phyloP scores from a whole-genome alignment of 1,139 yeast species.

The Nakaseomyces uthaithaninus region DNA sequence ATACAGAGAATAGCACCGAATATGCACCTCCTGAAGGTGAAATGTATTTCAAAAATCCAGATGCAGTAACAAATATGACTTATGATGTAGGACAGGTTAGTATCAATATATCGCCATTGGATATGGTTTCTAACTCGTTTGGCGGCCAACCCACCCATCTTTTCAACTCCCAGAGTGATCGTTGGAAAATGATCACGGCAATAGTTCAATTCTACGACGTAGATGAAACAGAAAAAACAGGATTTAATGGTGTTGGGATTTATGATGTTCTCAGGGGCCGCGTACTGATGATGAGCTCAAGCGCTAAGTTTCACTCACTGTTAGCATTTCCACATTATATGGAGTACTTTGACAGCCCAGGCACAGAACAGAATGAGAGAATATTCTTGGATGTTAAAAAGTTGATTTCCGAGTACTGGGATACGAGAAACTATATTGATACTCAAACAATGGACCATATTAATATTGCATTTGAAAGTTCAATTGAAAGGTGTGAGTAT shows the following conservation, averaged over 20 bases:
- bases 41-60: constrained; percentile 19
- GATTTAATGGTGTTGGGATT: constrained; percentile 50
- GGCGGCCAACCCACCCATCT: constrained; percentile 15
- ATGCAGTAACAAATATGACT: constrained; percentile 27
- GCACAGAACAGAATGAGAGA: constrained; percentile 35
- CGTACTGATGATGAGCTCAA: constrained; percentile 51
- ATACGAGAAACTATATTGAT: constrained; percentile 32
- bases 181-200: constrained; percentile 29
- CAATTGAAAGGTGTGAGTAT: constrained; percentile 58
- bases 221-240: constrained; percentile 42
- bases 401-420: constrained; percentile 30
- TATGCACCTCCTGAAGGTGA: constrained; percentile 24
- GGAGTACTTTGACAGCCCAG: constrained; percentile 29
- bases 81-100: constrained; percentile 25
- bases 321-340: constrained; percentile 36
- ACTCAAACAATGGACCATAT: constrained; percentile 38
- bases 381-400: constrained; percentile 37
- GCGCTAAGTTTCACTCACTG: constrained; percentile 66
- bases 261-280: constrained; percentile 69
- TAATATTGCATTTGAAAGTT: constrained; percentile 24
- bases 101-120: constrained; percentile 24
- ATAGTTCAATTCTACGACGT: constrained; percentile 29
- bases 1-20: constrained; percentile 15
- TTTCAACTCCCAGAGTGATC: constrained; percentile 29
- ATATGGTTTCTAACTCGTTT: constrained; percentile 17